These are phyloP conservation scores for Saccharomycopsis sp. DNA, from an alignment of 805 yeast genomes.

Conservation along the genomic window DNA sequence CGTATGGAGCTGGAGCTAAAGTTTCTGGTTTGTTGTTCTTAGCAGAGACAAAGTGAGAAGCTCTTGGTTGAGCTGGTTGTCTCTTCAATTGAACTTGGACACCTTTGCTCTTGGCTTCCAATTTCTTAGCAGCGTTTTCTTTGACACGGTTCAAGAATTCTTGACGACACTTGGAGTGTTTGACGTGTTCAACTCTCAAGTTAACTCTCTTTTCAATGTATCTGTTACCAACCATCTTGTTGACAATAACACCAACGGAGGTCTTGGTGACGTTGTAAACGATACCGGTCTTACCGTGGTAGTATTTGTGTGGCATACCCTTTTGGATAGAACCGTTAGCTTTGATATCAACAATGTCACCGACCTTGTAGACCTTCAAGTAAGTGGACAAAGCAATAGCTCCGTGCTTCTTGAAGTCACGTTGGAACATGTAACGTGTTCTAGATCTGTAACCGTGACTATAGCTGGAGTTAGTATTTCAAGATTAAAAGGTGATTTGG, in stretches of 20 bases:
- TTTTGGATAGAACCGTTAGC: slow-evolving; percentile 99
- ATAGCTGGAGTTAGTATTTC: slow-evolving; percentile 13
- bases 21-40: slow-evolving; percentile 87
- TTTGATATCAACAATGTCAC: slow-evolving; percentile 98
- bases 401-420: slow-evolving; percentile 98
- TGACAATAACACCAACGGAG: slow-evolving; percentile 94
- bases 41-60: slow-evolving; percentile 76
- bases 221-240: slow-evolving; percentile 99
- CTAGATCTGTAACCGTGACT: slow-evolving; percentile 99
- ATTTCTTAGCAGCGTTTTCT: slow-evolving; percentile 87
- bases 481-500: too few relatives aligned
- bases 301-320: slow-evolving; percentile 99
- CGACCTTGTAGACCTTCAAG: slow-evolving; percentile 97
- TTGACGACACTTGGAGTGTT: slow-evolving; percentile 99
- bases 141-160: slow-evolving; percentile 99
- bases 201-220: slow-evolving; percentile 98
- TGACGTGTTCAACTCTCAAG: slow-evolving; percentile 97
- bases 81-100: slow-evolving; percentile 89
- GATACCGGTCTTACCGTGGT: slow-evolving; percentile 99
- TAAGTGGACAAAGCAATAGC: slow-evolving; percentile 89
- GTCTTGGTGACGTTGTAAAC: slow-evolving; percentile 98
- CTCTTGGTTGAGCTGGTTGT: slow-evolving; percentile 98
- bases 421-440: slow-evolving; percentile 99
- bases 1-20: slow-evolving; percentile 98
- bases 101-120: slow-evolving; percentile 94